Evolutionary conservation across 768 basidiomycete species (phyloP).

Genomic region (Hygrocybe coccinea): DNA sequence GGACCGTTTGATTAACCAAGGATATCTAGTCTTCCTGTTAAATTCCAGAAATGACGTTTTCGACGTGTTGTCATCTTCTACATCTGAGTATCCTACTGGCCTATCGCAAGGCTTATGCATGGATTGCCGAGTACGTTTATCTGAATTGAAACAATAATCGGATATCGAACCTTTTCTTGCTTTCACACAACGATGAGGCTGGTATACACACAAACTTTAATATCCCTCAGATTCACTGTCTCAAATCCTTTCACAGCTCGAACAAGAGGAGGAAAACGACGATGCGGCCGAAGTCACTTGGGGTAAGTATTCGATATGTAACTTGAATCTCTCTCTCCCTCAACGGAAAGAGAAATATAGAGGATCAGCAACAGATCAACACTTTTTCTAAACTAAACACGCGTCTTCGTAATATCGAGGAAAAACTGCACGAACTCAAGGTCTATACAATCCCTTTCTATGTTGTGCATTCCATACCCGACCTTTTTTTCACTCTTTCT

Average conservation of each 20-base stretch:
- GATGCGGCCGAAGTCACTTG: slow-evolving; percentile 77
- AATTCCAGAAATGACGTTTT: too few species aligned
- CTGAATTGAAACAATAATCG: too few species aligned
- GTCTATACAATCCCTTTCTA: slow-evolving; percentile 36
- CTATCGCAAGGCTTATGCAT: too few species aligned
- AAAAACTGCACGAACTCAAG: slow-evolving; percentile 67
- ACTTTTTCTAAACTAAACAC: slow-evolving; percentile 88
- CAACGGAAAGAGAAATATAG: slow-evolving; percentile 27
- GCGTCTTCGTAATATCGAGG: slow-evolving; percentile 65
- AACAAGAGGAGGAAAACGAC: slow-evolving; percentile 71
- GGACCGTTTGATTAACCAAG: slow-evolving; percentile 19
- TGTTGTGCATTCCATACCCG: slow-evolving; percentile 9
- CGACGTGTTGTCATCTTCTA: too few species aligned
- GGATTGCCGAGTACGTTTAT: too few species aligned
- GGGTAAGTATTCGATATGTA: slow-evolving; percentile 47
- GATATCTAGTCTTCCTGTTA: too few species aligned
- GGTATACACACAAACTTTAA: too few species aligned
- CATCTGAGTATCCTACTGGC: too few species aligned
- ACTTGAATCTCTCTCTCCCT: slow-evolving; percentile 5
- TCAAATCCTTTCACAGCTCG: slow-evolving; percentile 53
- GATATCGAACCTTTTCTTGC: too few species aligned
- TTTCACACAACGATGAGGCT: too few species aligned
- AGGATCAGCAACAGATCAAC: slow-evolving; percentile 89
- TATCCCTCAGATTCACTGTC: too few species aligned
- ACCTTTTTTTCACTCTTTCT: too few species aligned